phyloP scores from a whole-genome alignment of 192 early-diverging fungal genomes.

The Spizellomyces punctatus region DNA sequence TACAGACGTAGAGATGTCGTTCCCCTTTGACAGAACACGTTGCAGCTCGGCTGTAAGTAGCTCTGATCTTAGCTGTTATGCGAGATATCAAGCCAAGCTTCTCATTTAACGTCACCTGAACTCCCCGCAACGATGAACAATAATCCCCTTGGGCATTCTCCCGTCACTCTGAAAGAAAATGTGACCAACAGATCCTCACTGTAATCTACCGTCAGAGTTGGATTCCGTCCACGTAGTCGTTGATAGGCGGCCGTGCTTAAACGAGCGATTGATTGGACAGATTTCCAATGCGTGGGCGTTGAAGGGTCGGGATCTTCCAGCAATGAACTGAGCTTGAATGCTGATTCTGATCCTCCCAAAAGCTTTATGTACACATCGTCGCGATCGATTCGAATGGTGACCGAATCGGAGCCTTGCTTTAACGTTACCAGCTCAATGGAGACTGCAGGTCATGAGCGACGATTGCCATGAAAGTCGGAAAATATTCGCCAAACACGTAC shows the following conservation, averaged over 20 bases:
- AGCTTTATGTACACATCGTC: background rate
- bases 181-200: conserved; percentile 10
- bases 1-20: no score
- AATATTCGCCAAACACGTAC: no score
- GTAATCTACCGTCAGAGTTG: conserved; percentile 29
- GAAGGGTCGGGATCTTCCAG: conserved; percentile 15
- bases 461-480: background rate
- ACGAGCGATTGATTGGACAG: conserved; percentile 23
- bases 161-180: conserved; percentile 2
- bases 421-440: background rate
- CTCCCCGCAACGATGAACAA: conserved; percentile 19
- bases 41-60: no score
- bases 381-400: background rate
- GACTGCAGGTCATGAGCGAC: background rate
- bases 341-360: background rate
- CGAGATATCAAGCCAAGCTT: no score
- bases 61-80: no score
- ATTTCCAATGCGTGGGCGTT: conserved; percentile 24
- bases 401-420: background rate
- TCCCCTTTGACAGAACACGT: no score
- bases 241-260: conserved; percentile 21
- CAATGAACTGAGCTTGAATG: conserved; percentile 16
- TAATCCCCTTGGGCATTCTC: conserved; percentile 10
- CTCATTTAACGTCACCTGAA: background rate
- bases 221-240: conserved; percentile 13